Percentiles rank a stretch among this genome's conserved stretches.
phyloP scores from a whole-genome alignment of 2,329 filamentous ascomycete species.

The Verticillium isaacii region DNA sequence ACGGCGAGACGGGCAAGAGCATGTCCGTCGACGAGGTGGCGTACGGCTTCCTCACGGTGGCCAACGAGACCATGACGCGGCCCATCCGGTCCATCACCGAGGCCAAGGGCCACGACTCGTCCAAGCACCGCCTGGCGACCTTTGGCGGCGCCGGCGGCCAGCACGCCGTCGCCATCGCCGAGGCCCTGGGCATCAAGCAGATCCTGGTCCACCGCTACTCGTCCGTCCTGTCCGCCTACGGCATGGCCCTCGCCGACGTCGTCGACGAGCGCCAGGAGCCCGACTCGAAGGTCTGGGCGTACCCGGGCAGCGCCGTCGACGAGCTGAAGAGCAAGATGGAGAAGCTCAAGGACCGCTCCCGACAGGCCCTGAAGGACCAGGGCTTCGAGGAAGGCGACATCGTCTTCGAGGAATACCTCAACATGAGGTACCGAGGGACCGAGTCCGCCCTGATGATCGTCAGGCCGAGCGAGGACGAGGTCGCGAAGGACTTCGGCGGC shows the following conservation, averaged over 20 bases:
- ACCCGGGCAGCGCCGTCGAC: constrained; percentile 50
- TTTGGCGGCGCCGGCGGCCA: constrained; percentile 92
- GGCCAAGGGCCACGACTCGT: constrained; percentile 87
- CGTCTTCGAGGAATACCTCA: constrained; percentile 85
- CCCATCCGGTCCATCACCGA: constrained; percentile 89
- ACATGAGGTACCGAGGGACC: constrained; percentile 87
- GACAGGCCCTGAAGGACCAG: constrained; percentile 63
- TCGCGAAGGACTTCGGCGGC: constrained; percentile 51
- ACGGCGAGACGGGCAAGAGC: constrained; percentile 61
- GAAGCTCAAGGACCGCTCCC: constrained; percentile 73
- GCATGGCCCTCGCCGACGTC: constrained; percentile 89
- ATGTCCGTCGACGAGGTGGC: constrained; percentile 73
- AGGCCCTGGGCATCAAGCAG: constrained; percentile 77
- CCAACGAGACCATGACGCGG: constrained; percentile 86
- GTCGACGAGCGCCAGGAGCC: constrained; percentile 88
- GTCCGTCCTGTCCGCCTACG: constrained; percentile 84
- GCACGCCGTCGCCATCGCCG: constrained; percentile 86
- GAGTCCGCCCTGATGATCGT: constrained; percentile 89
- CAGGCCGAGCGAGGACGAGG: constrained; percentile 62
- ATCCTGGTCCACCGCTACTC: constrained; percentile 86
- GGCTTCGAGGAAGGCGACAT: constrained; percentile 74
- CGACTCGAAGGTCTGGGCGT: constrained; percentile 58
- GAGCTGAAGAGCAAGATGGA: constrained; percentile 71
- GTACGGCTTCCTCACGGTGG: constrained; percentile 83
- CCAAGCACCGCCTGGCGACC: constrained; percentile 82